Percentiles rank a stretch among this genome's conserved stretches.
Evolutionary conservation across 495 filamentous ascomycete genomes (phyloP).

Genomic region (Penicillium argentinense): DNA sequence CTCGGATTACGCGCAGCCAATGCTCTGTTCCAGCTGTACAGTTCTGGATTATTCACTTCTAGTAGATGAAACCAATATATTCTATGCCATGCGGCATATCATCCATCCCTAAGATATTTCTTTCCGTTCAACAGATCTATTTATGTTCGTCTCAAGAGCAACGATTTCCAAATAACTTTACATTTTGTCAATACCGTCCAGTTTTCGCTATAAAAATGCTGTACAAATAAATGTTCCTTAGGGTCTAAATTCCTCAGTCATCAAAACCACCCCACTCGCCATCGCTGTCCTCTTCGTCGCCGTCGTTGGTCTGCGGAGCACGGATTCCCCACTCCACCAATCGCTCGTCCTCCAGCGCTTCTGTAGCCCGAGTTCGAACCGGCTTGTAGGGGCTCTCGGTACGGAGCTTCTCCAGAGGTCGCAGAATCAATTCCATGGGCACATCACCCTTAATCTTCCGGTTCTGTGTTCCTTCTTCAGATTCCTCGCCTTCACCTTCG

Average conservation of each 20-base stretch:
- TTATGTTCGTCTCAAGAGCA: no score
- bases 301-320: conserved; percentile 35
- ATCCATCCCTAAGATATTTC: conserved; percentile 7
- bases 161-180: conserved; percentile 4
- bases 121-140: no score
- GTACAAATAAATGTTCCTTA: conserved; percentile 10
- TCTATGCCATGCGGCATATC: neutral
- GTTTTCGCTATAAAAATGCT: conserved; percentile 23
- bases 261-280: conserved; percentile 76
- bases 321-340: conserved; percentile 59
- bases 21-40: conserved; percentile 12
- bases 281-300: conserved; percentile 47
- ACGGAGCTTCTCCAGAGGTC: conserved; percentile 57
- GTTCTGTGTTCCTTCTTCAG: conserved; percentile 22
- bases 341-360: conserved; percentile 73
- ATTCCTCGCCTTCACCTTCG: conserved; percentile 39
- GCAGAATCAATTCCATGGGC: conserved; percentile 54
- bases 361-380: conserved; percentile 68
- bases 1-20: neutral
- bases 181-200: conserved; percentile 2
- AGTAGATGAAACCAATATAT: conserved; percentile 16
- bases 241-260: conserved; percentile 36
- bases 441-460: conserved; percentile 38
- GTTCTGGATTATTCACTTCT: conserved; percentile 4
- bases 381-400: conserved; percentile 64